Base-by-base conservation (phyloP, 352 stramenopile genomes). In the Phytophthora capsici region DNA sequence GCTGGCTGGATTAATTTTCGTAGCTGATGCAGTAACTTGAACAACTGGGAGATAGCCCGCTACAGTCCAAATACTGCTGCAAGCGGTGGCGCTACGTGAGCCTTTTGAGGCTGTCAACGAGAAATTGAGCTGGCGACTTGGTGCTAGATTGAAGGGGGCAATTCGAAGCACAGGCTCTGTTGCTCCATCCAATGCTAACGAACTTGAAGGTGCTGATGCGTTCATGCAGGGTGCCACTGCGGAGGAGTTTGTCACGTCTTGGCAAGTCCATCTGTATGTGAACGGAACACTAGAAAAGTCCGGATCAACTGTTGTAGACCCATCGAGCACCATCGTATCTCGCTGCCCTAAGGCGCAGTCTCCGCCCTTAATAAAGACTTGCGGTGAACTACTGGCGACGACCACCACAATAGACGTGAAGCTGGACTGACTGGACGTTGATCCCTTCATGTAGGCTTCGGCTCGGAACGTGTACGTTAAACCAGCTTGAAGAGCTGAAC, bases 391-490 rank as follows among this genome's bases (percentile, higher is more conserved):
- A 20, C 54, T 70, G 3, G 56, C 26, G 6, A 92, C 80, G 4
- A 57, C 70, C 1, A 92, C 66, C 1, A 63, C 46, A 17, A 90
- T 78, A 0, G 66, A 74, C 6, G 74, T 71, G 17, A 76, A 79
- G 45, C 75, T 80, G 8, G 56, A 57, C 32, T 70, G 61, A 48
- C 63, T 63, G 34, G 41, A 17, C 14, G 48, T 49, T 12, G 46
- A 3, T 4, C 54, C 53, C n/a, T 50, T 65, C 56, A 85, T 83
- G 32, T 73, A 88, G 1, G 76, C 82, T n/a, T 89, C 76, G 20
- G 78, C 59, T 17, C 60, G 70, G 45, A 94, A 88, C n/a, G 65
- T 77, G 44, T 92, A 92, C 2, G 71, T 79, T n/a, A 63, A 66
- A 2, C 71, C 75, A 5, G 67, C 63, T 16, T 73, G 54, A 0